phyloP scores from a whole-genome alignment of 1,139 yeast genomes.

The Arxiozyma heterogenica region DNA sequence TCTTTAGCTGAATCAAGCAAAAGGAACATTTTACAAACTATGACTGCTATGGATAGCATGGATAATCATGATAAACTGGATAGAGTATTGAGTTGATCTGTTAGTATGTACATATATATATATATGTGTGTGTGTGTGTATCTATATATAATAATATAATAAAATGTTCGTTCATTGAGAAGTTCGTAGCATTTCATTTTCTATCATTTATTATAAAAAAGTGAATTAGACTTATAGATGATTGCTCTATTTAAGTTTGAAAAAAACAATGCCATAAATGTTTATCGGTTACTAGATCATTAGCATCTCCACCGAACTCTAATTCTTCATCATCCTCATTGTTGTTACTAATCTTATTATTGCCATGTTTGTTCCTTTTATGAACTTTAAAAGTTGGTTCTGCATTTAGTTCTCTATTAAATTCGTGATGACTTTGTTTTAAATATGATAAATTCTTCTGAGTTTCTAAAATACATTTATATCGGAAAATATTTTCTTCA shows the following conservation, averaged over 20 bases:
- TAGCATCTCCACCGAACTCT: constrained; percentile 22
- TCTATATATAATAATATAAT: background rate
- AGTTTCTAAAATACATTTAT: constrained; percentile 24
- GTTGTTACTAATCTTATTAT: constrained; percentile 7
- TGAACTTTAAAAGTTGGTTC: constrained; percentile 7
- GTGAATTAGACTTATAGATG: background rate
- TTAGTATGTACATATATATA: background rate
- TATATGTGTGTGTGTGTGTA: constrained; percentile 3
- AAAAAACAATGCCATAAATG: constrained; percentile 28
- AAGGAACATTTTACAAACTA: constrained; percentile 65
- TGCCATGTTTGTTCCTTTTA: constrained; percentile 2
- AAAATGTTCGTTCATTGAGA: background rate
- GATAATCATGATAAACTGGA: constrained; percentile 56
- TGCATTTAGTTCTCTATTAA: background rate
- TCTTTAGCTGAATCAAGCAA: constrained; percentile 77
- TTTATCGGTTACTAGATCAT: constrained; percentile 22
- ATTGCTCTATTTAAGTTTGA: constrained; percentile 7
- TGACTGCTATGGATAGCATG: constrained; percentile 70
- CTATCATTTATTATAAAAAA: too few relatives aligned
- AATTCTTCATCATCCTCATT: constrained; percentile 14
- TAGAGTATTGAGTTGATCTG: constrained; percentile 30
- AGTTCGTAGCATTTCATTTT: background rate
- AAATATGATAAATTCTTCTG: constrained; percentile 4
- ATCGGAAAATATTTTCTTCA: constrained; percentile 75
- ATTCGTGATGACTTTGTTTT: background rate